Evolutionary conservation across 768 basidiomycete genomes (phyloP).

Genomic region (Kwoniella mangroviensis): DNA sequence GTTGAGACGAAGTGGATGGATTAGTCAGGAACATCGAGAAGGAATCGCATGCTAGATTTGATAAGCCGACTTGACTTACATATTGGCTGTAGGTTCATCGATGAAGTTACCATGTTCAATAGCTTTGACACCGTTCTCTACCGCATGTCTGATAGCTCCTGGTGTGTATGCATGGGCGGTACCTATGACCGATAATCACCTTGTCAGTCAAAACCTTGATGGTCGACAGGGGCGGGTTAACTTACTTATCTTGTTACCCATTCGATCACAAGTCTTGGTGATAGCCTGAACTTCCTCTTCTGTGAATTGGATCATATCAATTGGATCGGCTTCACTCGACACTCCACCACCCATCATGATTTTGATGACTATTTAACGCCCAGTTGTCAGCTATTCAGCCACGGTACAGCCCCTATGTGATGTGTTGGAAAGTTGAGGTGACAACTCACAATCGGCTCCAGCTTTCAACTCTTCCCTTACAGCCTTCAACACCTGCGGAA

Average conservation of each 20-base stretch:
- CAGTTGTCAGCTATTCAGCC: too few species aligned
- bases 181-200: not conserved
- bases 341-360: constrained; percentile 60
- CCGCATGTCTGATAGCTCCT: constrained; percentile 61
- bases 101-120: constrained; percentile 64
- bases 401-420: too few species aligned
- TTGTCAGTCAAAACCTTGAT: too few species aligned
- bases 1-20: not conserved
- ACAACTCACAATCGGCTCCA: constrained; percentile 57
- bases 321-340: constrained; percentile 60
- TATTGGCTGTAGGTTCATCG: constrained; percentile 59
- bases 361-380: constrained; percentile 58
- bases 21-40: not conserved
- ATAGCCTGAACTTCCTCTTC: constrained; percentile 61
- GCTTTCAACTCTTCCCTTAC: constrained; percentile 59
- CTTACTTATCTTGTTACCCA: constrained; percentile 55
- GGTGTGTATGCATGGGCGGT: constrained; percentile 59
- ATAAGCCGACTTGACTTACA: constrained; percentile 28
- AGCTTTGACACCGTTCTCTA: constrained; percentile 61
- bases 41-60: not conserved
- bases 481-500: constrained; percentile 59
- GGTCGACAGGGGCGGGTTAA: not conserved
- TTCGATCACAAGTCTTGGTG: constrained; percentile 60
- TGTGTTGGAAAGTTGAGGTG: not conserved
- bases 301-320: constrained; percentile 61